Percentiles rank a stretch among this genome's conserved stretches.
These are phyloP conservation scores for Cylindrotheca closterium DNA, from an alignment of 108 stramenopile genomes.

Conservation along the genomic window DNA sequence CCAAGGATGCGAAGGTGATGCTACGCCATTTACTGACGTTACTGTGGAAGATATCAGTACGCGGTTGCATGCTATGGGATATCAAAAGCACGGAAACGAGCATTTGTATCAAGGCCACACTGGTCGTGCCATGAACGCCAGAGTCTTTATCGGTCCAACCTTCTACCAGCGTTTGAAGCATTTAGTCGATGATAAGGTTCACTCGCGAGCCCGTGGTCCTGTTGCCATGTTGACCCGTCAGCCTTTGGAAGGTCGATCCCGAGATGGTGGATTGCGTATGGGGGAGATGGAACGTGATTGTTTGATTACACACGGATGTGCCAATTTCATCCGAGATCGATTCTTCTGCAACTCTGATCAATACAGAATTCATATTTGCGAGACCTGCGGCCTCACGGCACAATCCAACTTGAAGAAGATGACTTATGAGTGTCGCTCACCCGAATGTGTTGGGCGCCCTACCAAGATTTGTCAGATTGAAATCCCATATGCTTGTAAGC, in stretches of 20 bases:
- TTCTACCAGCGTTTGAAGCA: conserved; percentile 99
- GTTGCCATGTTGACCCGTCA: conserved; percentile 98
- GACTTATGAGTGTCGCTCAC: conserved; percentile 92
- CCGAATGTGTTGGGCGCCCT: conserved; percentile 78
- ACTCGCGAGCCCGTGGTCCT: conserved; percentile 96
- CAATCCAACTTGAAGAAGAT: conserved; percentile 95
- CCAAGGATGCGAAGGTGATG: conserved; percentile 96
- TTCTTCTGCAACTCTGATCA: conserved; percentile 97
- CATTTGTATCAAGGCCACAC: conserved; percentile 98
- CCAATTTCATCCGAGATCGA: conserved; percentile 97
- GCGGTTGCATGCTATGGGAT: conserved; percentile 93
- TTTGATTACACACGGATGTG: conserved; percentile 98
- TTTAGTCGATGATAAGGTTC: conserved; percentile 99
- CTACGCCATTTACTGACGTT: conserved; percentile 97
- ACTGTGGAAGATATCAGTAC: conserved; percentile 92
- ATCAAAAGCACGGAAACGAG: conserved; percentile 98
- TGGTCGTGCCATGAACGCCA: conserved; percentile 91
- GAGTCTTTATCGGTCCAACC: conserved; percentile 98
- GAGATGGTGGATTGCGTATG: conserved; percentile 99
- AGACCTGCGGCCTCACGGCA: conserved; percentile 95
- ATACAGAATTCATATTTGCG: conserved; percentile 96
- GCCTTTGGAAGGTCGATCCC: conserved; percentile 97
- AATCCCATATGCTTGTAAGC: conserved; percentile 99
- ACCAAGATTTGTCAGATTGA: conserved; percentile 90
- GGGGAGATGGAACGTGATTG: conserved; percentile 99